These are phyloP conservation scores for Schizochytrium sp. DNA, from an alignment of 108 stramenopile species.

Conservation along the genomic window DNA sequence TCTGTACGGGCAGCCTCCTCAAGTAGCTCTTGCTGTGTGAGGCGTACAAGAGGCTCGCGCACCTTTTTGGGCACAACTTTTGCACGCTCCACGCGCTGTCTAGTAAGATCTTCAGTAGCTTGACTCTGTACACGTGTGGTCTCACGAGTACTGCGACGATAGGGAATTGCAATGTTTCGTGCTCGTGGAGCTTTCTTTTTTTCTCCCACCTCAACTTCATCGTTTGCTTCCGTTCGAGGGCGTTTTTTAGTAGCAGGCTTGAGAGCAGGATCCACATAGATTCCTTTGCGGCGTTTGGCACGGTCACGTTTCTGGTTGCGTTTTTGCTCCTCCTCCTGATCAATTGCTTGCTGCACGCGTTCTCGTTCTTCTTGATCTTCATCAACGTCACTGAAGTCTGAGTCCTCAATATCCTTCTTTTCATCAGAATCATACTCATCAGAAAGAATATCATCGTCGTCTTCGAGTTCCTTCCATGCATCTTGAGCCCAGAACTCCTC, in stretches of 20 bases:
- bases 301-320: not conserved
- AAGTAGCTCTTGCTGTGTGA: constrained; percentile 71
- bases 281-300: constrained; percentile 57
- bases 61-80: not conserved
- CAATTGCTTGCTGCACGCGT: constrained; percentile 64
- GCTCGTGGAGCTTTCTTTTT: constrained; percentile 66
- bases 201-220: not conserved
- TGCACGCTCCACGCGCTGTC: constrained; percentile 61
- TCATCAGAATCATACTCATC: constrained; percentile 69
- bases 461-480: constrained; percentile 70
- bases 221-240: constrained; percentile 38
- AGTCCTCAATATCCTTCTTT: constrained; percentile 42
- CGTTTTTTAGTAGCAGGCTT: constrained; percentile 28
- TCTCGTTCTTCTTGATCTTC: constrained; percentile 70
- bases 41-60: constrained; percentile 62
- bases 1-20: constrained; percentile 66
- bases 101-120: constrained; percentile 32
- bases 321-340: constrained; percentile 46
- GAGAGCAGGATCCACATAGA: constrained; percentile 42
- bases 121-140: not conserved
- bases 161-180: constrained; percentile 60
- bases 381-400: constrained; percentile 52
- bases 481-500: constrained; percentile 73
- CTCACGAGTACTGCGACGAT: constrained; percentile 51
- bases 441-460: constrained; percentile 62